These are phyloP conservation scores for Amanita fuliginea DNA, from an alignment of 768 basidiomycete genomes.

Conservation along the genomic window DNA sequence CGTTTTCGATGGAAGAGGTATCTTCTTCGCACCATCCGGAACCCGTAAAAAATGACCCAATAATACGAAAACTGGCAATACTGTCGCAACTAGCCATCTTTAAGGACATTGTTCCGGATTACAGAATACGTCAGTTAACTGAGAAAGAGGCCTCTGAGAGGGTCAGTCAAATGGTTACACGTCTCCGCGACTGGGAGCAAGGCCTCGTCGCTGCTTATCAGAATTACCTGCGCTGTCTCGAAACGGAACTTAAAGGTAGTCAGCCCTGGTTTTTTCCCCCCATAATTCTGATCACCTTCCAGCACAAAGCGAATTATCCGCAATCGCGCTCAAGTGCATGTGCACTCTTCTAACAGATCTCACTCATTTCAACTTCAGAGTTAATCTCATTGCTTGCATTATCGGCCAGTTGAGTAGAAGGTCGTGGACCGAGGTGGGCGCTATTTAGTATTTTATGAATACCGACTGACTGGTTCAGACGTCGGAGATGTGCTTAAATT, in stretches of 20 bases:
- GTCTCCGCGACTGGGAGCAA: conserved; percentile 92
- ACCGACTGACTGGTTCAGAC: conserved; percentile 33
- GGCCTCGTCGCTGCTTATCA: conserved; percentile 85
- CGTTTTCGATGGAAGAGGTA: conserved; percentile 75
- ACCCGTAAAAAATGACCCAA: conserved; percentile 64
- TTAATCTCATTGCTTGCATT: conserved; percentile 84
- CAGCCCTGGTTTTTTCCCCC: too few species aligned
- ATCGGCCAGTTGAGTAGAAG: conserved; percentile 74
- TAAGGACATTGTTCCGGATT: conserved; percentile 93
- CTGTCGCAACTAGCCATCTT: conserved; percentile 89
- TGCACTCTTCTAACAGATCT: conserved; percentile 74
- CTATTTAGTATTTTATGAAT: conserved; percentile 7
- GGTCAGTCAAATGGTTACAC: conserved; percentile 85
- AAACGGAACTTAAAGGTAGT: conserved; percentile 78
- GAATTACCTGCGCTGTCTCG: conserved; percentile 74
- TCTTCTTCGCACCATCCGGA: conserved; percentile 57
- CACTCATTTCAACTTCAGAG: conserved; percentile 94
- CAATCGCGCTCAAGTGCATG: conserved; percentile 72
- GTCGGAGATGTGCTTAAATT: conserved; percentile 76
- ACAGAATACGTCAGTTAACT: conserved; percentile 85
- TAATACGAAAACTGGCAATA: conserved; percentile 81
- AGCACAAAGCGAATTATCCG: conserved; percentile 59
- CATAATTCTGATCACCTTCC: conserved; percentile 10
- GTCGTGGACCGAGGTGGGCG: conserved; percentile 79
- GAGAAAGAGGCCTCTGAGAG: conserved; percentile 89